Percentiles rank a stretch among this genome's conserved stretches.
Evolutionary conservation across 352 stramenopile genomes (phyloP).

Genomic region (Phytophthora megakarya): DNA sequence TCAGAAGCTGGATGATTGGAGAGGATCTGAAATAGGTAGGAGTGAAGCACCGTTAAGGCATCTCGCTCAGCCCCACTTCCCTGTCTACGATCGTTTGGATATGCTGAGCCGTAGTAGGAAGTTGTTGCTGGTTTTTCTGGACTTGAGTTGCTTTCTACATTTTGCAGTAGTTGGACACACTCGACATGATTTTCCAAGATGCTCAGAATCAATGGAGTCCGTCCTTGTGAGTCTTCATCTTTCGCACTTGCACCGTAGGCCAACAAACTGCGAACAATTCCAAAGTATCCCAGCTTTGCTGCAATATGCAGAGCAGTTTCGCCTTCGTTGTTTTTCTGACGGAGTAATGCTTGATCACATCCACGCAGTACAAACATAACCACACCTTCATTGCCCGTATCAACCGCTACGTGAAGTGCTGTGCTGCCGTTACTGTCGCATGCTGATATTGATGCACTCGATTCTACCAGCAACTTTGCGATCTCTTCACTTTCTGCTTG

Average conservation of each 20-base stretch:
- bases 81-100: slow-evolving; percentile 9
- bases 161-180: slow-evolving; percentile 69
- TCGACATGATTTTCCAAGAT: slow-evolving; percentile 76
- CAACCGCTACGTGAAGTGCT: slow-evolving; percentile 77
- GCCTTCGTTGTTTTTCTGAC: slow-evolving; percentile 86
- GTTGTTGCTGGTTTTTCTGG: slow-evolving; percentile 2
- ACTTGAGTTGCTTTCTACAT: slow-evolving; percentile 18
- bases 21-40: slow-evolving; percentile 34
- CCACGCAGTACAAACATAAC: slow-evolving; percentile 78
- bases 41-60: slow-evolving; percentile 32
- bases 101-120: slow-evolving; percentile 14
- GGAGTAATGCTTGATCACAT: slow-evolving; percentile 64
- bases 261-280: slow-evolving; percentile 50
- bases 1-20: slow-evolving; percentile 21
- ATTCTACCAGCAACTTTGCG: slow-evolving; percentile 52
- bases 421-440: slow-evolving; percentile 87
- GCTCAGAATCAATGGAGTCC: slow-evolving; percentile 64
- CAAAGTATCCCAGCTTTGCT: slow-evolving; percentile 47
- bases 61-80: slow-evolving; percentile 24
- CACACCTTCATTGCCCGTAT: slow-evolving; percentile 82
- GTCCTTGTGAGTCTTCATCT: slow-evolving; percentile 60
- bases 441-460: slow-evolving; percentile 67
- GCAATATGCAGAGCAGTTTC: slow-evolving; percentile 92
- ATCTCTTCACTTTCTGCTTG: slow-evolving; percentile 44
- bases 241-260: slow-evolving; percentile 44